Evolutionary conservation across 2,329 filamentous ascomycete genomes (phyloP), one percentile per base, ranked within the genome.

Genomic region (Trichoderma arundinaceum): DNA sequence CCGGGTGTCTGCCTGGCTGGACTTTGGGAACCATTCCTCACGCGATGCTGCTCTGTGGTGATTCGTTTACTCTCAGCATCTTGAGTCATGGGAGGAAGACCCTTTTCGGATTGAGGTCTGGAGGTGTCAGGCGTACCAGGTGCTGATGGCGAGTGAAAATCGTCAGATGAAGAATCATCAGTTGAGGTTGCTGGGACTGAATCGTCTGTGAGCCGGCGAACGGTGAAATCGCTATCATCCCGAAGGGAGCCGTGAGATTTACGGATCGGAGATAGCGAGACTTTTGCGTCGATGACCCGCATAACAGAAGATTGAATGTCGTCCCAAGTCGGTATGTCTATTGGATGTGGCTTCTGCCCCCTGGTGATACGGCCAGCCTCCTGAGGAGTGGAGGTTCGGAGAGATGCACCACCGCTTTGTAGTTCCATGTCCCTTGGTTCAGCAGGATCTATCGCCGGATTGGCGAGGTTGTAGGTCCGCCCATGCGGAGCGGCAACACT

Each of bases 71-170:
- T 46, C 13, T 66, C 66, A 38, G 56, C 32, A 58, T 64, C 57
- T 53, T 58, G 49, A 44, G 43, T 66, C 2, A 63, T 58, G 3
- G 72, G 70, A 0, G 73, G 71, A 17, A 76, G 66, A 0, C 73
- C 74, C 68, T 74, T 77, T 60, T 79, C 78, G 0, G 79, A 81
- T 54, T 80, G 76, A 0, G 79, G 77, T 12, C 78, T 75, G 1
- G 79, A 80, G 0, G 76, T 78, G 61, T 78, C 74, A 0, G 79
- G 79, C 4, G 79, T 81, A 62, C 77, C 78, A 17, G 75, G 71
- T 7, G 70, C 69, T 1, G 77, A 77, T 0, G 74, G 64, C 6
- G 78, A 77, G 17, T 75, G 77, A 12, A 77, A 72, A 4, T 76
- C 77, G 4, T 80, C 79, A 0, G 76, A 78, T 58, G 75, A 76